phyloP scores from a whole-genome alignment of 345 rosid species.

The Lenwebbia sp. region DNA sequence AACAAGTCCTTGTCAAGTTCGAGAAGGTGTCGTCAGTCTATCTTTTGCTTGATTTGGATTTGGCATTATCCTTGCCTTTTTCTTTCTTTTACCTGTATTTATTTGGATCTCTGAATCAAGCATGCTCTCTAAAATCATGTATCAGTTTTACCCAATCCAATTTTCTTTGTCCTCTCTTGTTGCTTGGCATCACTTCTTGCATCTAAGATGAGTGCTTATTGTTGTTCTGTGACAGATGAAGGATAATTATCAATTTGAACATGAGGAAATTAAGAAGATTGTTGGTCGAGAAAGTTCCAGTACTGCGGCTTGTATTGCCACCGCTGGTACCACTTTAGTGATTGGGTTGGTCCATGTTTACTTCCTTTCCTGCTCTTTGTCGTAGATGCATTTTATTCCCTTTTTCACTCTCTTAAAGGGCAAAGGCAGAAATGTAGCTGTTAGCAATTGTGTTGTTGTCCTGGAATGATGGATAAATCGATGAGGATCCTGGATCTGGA shows the following conservation, averaged over 20 bases:
- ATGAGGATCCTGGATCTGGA: not conserved
- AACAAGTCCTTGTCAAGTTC: not conserved
- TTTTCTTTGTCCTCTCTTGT: not conserved
- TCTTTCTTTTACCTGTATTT: not conserved
- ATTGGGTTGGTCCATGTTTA: slow-evolving; percentile 44
- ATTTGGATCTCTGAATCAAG: not conserved
- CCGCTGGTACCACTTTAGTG: slow-evolving; percentile 69
- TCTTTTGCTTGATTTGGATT: not conserved
- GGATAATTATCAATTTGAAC: slow-evolving; percentile 38
- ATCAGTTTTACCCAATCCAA: not conserved
- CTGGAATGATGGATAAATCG: not conserved
- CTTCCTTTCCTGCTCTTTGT: not conserved
- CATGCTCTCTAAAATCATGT: not conserved
- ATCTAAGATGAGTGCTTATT: not conserved
- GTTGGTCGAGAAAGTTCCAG: slow-evolving; percentile 51
- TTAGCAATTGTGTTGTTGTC: not conserved
- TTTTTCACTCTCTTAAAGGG: not conserved
- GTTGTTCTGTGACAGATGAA: slow-evolving; percentile 40
- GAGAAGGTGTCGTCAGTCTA: not conserved
- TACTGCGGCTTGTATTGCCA: slow-evolving; percentile 46
- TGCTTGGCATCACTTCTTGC: not conserved
- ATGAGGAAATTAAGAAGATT: slow-evolving; percentile 64
- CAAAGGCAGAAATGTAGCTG: not conserved
- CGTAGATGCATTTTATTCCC: not conserved
- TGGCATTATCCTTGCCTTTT: not conserved